A percentile compares a stretch with the other conserved stretches of the same genome.
Conservation (phyloP, 148 eudicot genomes). For the Suaeda aralocaspica region DNA sequence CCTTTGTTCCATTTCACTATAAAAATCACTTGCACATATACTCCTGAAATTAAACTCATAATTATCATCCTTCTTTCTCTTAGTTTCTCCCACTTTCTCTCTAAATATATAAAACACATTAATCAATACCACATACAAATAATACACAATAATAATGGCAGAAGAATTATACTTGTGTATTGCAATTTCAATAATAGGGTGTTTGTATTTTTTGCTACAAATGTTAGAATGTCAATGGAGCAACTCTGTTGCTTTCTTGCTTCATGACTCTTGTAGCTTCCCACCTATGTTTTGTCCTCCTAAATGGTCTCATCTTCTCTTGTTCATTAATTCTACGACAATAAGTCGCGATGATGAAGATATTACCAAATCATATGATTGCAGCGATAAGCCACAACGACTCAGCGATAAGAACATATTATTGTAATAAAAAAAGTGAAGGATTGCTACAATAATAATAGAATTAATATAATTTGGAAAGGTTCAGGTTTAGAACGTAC, state of each 20-base stretch:
- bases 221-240: constrained; percentile 17
- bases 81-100: neutral
- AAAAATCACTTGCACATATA: neutral
- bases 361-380: neutral
- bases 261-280: constrained; percentile 19
- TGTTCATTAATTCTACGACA: neutral
- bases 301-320: neutral
- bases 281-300: constrained; percentile 8
- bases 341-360: neutral
- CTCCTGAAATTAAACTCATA: neutral
- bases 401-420: no score
- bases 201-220: constrained; percentile 11
- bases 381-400: neutral
- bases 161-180: constrained; percentile 18
- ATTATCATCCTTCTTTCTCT: neutral
- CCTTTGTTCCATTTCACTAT: neutral
- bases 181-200: constrained; percentile 15
- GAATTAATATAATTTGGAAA: no score
- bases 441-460: neutral
- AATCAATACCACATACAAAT: no score
- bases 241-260: constrained; percentile 21
- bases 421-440: no score
- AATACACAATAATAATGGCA: neutral
- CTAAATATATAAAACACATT: no score
- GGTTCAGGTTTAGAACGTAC: no score